Percentiles rank a stretch among this genome's conserved stretches.
Evolutionary conservation across 78 protist species (phyloP).

Genomic region (Dictyostelium purpureum): DNA sequence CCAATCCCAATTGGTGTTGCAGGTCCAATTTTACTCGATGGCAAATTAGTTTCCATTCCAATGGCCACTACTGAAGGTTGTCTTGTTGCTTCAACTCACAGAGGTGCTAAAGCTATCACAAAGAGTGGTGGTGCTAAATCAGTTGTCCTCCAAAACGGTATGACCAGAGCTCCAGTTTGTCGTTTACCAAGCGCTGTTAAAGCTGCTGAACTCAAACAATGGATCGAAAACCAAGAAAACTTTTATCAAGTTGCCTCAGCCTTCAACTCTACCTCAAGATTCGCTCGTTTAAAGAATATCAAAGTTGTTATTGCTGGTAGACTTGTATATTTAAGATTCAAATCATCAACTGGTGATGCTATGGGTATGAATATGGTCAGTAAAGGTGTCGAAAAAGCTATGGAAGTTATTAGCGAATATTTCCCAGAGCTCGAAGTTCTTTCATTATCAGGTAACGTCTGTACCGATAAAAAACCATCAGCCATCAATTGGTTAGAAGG

Average conservation of each 20-base stretch:
- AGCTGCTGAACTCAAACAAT: constrained; percentile 77
- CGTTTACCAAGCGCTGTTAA: constrained; percentile 40
- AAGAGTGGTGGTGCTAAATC: constrained; percentile 81
- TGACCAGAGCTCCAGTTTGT: constrained; percentile 95
- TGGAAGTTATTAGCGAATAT: constrained; percentile 62
- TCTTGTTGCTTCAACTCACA: constrained; percentile 89
- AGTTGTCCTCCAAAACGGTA: constrained; percentile 77
- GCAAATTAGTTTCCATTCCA: constrained; percentile 83
- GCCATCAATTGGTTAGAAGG: constrained; percentile 96
- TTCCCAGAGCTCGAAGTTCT: constrained; percentile 86
- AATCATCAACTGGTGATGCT: constrained; percentile 92
- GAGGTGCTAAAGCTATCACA: constrained; percentile 90
- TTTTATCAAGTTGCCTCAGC: constrained; percentile 41
- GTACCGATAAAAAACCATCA: constrained; percentile 95
- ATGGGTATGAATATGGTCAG: constrained; percentile 98
- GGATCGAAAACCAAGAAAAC: constrained; percentile 78
- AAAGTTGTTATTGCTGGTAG: constrained; percentile 85
- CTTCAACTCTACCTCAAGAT: constrained; percentile 86
- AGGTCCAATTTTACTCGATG: constrained; percentile 91
- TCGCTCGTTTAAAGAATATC: constrained; percentile 67
- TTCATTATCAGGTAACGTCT: constrained; percentile 90
- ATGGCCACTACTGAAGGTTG: constrained; percentile 97
- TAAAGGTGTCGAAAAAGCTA: constrained; percentile 86
- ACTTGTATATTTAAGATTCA: constrained; percentile 85
- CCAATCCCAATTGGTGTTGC: constrained; percentile 94